A percentile compares a stretch with the other conserved stretches of the same genome.
Conservation (phyloP, 495 filamentous ascomycete species). For the Hypoxylon perforatum region DNA sequence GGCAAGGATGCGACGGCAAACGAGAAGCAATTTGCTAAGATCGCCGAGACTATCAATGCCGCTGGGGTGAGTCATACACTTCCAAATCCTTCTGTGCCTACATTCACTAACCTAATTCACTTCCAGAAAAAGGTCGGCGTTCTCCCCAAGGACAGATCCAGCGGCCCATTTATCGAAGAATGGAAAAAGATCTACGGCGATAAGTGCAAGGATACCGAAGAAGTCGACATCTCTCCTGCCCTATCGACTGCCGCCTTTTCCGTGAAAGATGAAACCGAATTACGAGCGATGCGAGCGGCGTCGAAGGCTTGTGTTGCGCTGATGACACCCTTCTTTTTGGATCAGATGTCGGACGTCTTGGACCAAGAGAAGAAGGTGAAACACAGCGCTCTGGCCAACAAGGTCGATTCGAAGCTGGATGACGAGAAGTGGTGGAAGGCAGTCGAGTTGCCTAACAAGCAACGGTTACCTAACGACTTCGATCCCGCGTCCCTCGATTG, state of each 20-base stretch:
- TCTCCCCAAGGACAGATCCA: constrained; percentile 81
- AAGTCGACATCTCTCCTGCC: constrained; percentile 85
- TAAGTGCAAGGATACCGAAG: constrained; percentile 83
- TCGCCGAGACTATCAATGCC: constrained; percentile 83
- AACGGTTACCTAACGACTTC: constrained; percentile 85
- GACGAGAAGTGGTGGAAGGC: constrained; percentile 91
- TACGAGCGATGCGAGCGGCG: constrained; percentile 92
- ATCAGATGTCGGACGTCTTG: constrained; percentile 95
- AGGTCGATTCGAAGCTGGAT: constrained; percentile 89
- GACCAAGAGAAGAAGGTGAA: constrained; percentile 97
- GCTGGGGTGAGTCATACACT: constrained; percentile 76
- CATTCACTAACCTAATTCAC: constrained; percentile 5
- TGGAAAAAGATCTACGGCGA: constrained; percentile 87
- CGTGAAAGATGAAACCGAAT: constrained; percentile 95
- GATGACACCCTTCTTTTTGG: constrained; percentile 93
- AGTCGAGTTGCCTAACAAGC: constrained; percentile 71
- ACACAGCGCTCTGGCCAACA: constrained; percentile 82
- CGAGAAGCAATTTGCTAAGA: constrained; percentile 83
- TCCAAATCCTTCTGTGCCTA: background rate
- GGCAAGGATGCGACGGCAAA: constrained; percentile 92
- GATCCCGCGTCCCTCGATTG: constrained; percentile 94
- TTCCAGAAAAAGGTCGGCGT: constrained; percentile 88
- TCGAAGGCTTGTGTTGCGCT: constrained; percentile 91
- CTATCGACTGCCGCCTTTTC: constrained; percentile 86
- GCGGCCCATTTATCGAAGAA: constrained; percentile 92